Conservation (phyloP, 768 basidiomycete species). For the Leucosporidium creatinivorum region DNA sequence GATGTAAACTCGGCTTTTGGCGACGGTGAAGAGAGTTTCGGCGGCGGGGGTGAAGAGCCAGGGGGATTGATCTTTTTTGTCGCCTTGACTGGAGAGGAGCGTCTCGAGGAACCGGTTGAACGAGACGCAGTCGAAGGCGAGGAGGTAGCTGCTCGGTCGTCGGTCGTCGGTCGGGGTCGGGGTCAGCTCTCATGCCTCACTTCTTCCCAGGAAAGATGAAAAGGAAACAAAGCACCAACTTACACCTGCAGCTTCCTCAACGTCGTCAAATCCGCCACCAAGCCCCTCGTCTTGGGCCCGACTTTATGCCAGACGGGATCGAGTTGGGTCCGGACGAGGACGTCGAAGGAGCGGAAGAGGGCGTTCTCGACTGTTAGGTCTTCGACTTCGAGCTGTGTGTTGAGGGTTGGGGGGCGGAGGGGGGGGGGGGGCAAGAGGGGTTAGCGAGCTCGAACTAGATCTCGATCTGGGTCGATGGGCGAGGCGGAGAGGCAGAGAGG, state of each 20-base stretch:
- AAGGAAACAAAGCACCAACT: conserved; percentile 37
- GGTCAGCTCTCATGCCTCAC: too few species aligned
- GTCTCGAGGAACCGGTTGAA: conserved; percentile 90
- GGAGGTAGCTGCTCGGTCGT: conserved; percentile 56
- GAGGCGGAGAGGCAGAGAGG: background rate
- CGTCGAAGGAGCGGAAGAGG: conserved; percentile 87
- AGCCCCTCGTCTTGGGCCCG: conserved; percentile 80
- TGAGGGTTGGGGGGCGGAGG: background rate
- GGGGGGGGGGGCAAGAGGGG: too few species aligned
- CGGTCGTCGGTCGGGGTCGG: background rate
- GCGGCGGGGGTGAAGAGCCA: conserved; percentile 93
- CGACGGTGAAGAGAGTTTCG: conserved; percentile 70
- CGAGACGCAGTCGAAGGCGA: conserved; percentile 82
- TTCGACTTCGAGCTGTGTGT: conserved; percentile 74
- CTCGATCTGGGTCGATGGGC: too few species aligned
- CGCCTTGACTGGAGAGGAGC: conserved; percentile 58
- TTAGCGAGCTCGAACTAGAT: too few species aligned
- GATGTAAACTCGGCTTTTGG: conserved; percentile 70
- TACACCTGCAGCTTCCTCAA: conserved; percentile 74
- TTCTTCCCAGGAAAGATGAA: too few species aligned
- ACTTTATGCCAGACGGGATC: conserved; percentile 97
- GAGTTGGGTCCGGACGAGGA: conserved; percentile 75
- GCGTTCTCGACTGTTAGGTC: conserved; percentile 87
- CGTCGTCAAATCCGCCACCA: conserved; percentile 78
- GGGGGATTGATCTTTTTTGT: conserved; percentile 63